phyloP scores from a whole-genome alignment of 148 eudicot genomes.

The Chenopodium formosanum region DNA sequence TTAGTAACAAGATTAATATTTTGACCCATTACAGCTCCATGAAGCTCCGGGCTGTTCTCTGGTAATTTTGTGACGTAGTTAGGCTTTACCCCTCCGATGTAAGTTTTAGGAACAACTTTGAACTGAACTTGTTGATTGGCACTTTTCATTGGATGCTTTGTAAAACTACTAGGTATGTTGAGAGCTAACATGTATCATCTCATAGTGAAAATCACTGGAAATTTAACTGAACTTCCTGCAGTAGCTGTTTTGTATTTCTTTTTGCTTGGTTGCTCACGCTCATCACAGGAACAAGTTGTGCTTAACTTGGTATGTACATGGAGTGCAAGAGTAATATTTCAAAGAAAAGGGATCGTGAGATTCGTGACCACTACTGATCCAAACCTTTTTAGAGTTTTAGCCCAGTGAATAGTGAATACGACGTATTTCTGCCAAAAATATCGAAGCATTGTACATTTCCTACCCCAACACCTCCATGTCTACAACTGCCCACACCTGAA shows the following conservation, averaged over 20 bases:
- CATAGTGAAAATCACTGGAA: neutral
- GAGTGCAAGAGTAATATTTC: no score
- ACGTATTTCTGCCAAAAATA: neutral
- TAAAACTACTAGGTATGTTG: neutral
- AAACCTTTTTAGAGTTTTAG: neutral
- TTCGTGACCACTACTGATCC: no score
- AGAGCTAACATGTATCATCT: neutral
- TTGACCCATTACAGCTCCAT: neutral
- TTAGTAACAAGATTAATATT: neutral
- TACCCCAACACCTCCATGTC: neutral
- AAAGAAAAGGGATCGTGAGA: no score
- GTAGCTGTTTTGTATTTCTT: neutral
- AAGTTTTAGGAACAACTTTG: neutral
- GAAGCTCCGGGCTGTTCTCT: constrained; percentile 10
- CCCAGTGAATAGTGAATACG: no score
- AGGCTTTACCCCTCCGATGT: neutral
- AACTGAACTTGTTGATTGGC: neutral
- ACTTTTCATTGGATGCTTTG: neutral
- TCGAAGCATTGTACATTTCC: no score
- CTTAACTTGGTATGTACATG: no score
- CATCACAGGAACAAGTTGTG: neutral
- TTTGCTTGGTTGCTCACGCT: neutral
- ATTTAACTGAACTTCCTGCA: neutral
- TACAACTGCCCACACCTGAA: neutral
- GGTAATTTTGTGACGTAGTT: constrained; percentile 14